Conservation (phyloP, 352 stramenopile species). For the Phytopythium boreale region DNA sequence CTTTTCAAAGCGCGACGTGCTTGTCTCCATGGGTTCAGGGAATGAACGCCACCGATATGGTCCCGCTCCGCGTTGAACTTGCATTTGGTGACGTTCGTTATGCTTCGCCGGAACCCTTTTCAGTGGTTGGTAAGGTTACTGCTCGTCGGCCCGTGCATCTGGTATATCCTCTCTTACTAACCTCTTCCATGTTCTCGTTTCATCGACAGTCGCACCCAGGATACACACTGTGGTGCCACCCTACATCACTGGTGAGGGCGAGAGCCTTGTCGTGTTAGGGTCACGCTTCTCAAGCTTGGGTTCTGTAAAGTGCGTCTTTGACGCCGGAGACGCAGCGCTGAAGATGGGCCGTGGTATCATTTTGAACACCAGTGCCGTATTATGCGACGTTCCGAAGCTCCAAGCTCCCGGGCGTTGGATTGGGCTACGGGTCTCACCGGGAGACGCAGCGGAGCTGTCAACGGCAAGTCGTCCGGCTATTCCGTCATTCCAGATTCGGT, state of each 20-base stretch:
- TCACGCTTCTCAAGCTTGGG: conserved; percentile 20
- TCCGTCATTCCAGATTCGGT: conserved; percentile 25
- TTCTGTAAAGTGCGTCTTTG: conserved; percentile 31
- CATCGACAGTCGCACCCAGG: conserved; percentile 19
- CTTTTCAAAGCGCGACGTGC: conserved; percentile 22
- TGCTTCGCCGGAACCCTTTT: conserved; percentile 17
- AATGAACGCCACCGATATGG: not conserved
- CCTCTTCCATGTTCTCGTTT: not conserved
- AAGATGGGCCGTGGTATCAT: conserved; percentile 9
- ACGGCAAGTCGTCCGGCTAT: not conserved
- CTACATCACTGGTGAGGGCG: conserved; percentile 24
- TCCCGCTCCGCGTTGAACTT: conserved; percentile 21
- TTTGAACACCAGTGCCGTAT: conserved; percentile 23
- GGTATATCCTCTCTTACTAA: not conserved
- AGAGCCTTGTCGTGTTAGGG: not conserved
- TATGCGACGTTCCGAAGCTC: conserved; percentile 25
- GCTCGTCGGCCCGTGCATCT: not conserved
- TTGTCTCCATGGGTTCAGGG: conserved; percentile 20
- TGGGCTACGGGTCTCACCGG: conserved; percentile 22
- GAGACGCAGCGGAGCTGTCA: not conserved
- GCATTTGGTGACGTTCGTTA: conserved; percentile 23
- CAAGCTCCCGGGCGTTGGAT: conserved; percentile 23
- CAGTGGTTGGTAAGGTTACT: conserved; percentile 19
- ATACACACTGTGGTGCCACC: conserved; percentile 13
- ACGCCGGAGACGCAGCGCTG: conserved; percentile 6